Conservation (phyloP, 83 land plant genomes). For the Thuja plicata region DNA sequence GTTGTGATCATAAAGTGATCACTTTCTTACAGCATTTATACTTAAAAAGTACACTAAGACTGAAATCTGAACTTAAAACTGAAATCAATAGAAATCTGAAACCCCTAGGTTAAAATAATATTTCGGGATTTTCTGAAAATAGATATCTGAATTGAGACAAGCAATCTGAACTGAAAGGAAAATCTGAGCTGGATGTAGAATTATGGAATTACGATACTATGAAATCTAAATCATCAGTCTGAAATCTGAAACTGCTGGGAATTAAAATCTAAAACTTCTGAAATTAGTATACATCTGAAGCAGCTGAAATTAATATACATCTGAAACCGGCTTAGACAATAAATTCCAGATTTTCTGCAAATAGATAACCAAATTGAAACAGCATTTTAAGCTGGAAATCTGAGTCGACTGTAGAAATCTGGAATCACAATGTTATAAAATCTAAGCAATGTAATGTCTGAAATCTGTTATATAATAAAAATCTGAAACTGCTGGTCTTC, state of each 20-base stretch:
- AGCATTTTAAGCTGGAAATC: background rate
- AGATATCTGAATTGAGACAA: background rate
- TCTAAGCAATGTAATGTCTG: background rate
- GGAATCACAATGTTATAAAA: background rate
- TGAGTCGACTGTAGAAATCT: background rate
- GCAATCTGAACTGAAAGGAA: background rate
- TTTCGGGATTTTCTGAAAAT: background rate
- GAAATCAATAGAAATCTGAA: background rate
- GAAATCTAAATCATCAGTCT: background rate
- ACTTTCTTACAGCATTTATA: background rate
- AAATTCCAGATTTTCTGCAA: background rate
- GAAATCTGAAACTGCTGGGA: background rate
- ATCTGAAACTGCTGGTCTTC: background rate
- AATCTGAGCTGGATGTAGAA: background rate
- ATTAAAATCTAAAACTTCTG: background rate
- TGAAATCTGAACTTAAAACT: background rate
- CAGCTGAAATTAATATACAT: background rate
- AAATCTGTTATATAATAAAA: too few relatives aligned
- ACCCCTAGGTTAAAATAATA: background rate
- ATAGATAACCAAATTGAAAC: background rate
- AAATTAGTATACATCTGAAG: background rate
- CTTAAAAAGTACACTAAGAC: background rate
- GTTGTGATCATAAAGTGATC: background rate
- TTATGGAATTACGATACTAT: background rate
- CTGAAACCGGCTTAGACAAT: background rate